Evolutionary conservation across 2,329 filamentous ascomycete genomes (phyloP), one percentile per base, ranked within the genome.

Genomic region (Beauveria australis): DNA sequence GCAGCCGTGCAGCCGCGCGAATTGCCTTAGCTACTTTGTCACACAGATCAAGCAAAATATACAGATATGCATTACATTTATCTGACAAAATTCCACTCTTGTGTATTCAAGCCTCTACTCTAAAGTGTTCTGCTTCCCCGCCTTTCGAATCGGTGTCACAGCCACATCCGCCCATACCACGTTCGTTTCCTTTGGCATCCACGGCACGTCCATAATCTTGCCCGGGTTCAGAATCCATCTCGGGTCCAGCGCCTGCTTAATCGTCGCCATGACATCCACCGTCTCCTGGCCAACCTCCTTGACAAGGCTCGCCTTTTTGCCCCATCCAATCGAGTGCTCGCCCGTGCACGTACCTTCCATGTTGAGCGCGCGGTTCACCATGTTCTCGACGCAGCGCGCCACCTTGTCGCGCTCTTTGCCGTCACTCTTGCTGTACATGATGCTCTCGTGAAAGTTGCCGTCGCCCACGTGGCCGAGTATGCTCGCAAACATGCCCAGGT

Each of bases 261-360:
- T 86, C 64, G 83, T 86, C 69, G 85, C 87, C 92, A 96, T 96
- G 24, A 95, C 87, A 19, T 82, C 86, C 62, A 96, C 79, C 0
- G 92, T 95, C 61, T 91, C 89, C 2, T 83, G 75, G 0, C 92
- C 92, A 19, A 96, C 83, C 73, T 96, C 92, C 71, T 87, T 86
- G 33, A 91, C 73, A 52, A 96, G 78, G 9, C 85, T 89, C 61
- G 86, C 84, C 75, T 95, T 96, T 76, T 96, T 96, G 18, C 90
- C 91, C 73, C 93, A 84, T 24, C 91, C 92, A 63, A 96, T 82
- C 1, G 89, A 89, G 72, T 96, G 91, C 73, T 96, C 92, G 30
- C 91, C 92, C 0, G 92, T 95, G 72, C 90, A 94, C 6, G 92
- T 96, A 1, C 92, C 91, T 62, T 96, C 92, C 92, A 97, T 96